Conservation (phyloP, 1,139 yeast species). For the Barnettozyma hawaiiensis region DNA sequence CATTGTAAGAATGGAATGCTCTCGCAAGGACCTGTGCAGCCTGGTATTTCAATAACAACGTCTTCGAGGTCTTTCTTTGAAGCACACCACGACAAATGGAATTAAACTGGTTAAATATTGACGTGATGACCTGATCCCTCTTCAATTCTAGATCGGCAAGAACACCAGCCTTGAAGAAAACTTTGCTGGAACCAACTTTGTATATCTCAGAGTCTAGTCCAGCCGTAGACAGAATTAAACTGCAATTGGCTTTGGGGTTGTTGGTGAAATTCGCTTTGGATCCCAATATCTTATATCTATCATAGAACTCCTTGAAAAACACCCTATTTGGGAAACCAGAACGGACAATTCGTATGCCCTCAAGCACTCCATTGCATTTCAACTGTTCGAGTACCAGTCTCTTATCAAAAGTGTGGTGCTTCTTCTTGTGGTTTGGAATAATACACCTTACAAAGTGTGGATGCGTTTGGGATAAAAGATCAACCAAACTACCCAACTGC, state of each 20-base stretch:
- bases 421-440: conserved; percentile 76
- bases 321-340: conserved; percentile 96
- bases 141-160: conserved; percentile 78
- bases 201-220: conserved; percentile 58
- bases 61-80: conserved; percentile 47
- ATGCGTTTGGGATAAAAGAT: conserved; percentile 71
- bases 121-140: conserved; percentile 60
- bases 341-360: conserved; percentile 94
- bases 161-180: conserved; percentile 93
- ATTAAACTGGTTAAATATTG: conserved; percentile 58
- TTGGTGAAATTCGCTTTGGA: conserved; percentile 40
- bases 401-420: conserved; percentile 68
- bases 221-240: conserved; percentile 55
- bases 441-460: conserved; percentile 98
- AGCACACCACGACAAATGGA: conserved; percentile 60
- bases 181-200: conserved; percentile 74
- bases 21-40: conserved; percentile 67
- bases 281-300: conserved; percentile 63
- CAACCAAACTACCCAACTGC: conserved; percentile 68
- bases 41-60: conserved; percentile 53
- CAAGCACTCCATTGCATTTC: conserved; percentile 95
- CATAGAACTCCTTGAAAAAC: conserved; percentile 73
- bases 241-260: conserved; percentile 58
- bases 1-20: conserved; percentile 52
- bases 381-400: conserved; percentile 78